These are phyloP conservation scores for Tripterygium wilfordii DNA, from an alignment of 177 flowering plant genomes.

Conservation along the genomic window DNA sequence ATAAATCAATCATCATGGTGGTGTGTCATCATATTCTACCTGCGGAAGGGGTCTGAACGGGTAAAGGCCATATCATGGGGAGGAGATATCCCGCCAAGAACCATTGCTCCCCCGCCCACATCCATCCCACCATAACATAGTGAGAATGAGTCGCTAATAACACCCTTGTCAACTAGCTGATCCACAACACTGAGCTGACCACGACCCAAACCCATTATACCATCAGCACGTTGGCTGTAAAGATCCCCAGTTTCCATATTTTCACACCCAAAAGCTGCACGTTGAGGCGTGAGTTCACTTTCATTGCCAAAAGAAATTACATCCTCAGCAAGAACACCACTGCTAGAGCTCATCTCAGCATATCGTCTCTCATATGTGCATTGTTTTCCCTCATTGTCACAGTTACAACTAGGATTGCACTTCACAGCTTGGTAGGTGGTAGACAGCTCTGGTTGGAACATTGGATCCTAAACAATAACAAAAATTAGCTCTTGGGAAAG, in stretches of 20 bases:
- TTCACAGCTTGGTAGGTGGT: constrained; percentile 78
- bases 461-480: constrained; percentile 97
- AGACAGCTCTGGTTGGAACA: constrained; percentile 78
- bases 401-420: constrained; percentile 73
- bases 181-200: constrained; percentile 88
- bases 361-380: constrained; percentile 87
- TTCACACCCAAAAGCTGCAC: constrained; percentile 95
- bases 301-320: constrained; percentile 75
- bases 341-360: constrained; percentile 97
- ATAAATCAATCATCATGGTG: neutral
- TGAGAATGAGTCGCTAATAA: constrained; percentile 87
- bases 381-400: constrained; percentile 52
- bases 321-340: constrained; percentile 93
- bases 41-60: constrained; percentile 67
- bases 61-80: constrained; percentile 75
- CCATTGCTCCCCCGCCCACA: constrained; percentile 93
- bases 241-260: constrained; percentile 92
- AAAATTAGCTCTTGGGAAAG: too few relatives aligned
- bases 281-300: constrained; percentile 86
- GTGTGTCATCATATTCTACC: constrained; percentile 37
- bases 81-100: constrained; percentile 74
- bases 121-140: constrained; percentile 96
- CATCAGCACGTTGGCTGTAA: constrained; percentile 95
- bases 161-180: constrained; percentile 76
- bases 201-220: constrained; percentile 97